Percentiles rank a stretch among this genome's conserved stretches.
phyloP scores from a whole-genome alignment of 2,329 filamentous ascomycete genomes.

The Colletotrichum sojae region DNA sequence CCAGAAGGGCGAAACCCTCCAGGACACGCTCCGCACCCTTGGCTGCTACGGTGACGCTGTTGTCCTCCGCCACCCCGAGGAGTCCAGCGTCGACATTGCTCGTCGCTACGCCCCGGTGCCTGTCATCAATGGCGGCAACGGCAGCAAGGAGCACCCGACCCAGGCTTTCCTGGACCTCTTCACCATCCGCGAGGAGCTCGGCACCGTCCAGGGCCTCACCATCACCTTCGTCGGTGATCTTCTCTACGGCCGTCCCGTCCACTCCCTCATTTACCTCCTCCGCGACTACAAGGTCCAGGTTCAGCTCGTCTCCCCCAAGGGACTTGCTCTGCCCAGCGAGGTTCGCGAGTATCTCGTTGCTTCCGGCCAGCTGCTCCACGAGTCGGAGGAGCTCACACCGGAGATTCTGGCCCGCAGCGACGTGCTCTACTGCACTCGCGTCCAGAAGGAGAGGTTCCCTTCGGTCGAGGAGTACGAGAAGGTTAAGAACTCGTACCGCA shows the following conservation, averaged over 20 bases:
- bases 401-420: constrained; percentile 90
- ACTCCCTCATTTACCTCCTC: constrained; percentile 94
- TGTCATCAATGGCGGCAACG: constrained; percentile 97
- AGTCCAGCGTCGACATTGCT: constrained; percentile 84
- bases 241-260: constrained; percentile 92
- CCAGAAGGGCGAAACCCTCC: constrained; percentile 93
- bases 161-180: constrained; percentile 98
- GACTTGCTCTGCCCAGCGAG: constrained; percentile 81
- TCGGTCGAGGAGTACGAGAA: constrained; percentile 84
- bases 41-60: constrained; percentile 96
- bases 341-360: constrained; percentile 79
- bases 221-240: constrained; percentile 97
- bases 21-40: constrained; percentile 93
- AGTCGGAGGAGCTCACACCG: constrained; percentile 84
- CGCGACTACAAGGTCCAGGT: constrained; percentile 96
- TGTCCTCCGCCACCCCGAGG: constrained; percentile 93
- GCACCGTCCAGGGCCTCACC: constrained; percentile 93
- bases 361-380: constrained; percentile 82
- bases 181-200: constrained; percentile 97
- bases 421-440: constrained; percentile 95
- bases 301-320: constrained; percentile 89
- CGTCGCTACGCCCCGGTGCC: constrained; percentile 91
- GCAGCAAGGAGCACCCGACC: constrained; percentile 94
- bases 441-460: constrained; percentile 97
- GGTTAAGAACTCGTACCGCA: constrained; percentile 89